Conservation (phyloP, 805 yeast species). For the Starmerella powellii region DNA sequence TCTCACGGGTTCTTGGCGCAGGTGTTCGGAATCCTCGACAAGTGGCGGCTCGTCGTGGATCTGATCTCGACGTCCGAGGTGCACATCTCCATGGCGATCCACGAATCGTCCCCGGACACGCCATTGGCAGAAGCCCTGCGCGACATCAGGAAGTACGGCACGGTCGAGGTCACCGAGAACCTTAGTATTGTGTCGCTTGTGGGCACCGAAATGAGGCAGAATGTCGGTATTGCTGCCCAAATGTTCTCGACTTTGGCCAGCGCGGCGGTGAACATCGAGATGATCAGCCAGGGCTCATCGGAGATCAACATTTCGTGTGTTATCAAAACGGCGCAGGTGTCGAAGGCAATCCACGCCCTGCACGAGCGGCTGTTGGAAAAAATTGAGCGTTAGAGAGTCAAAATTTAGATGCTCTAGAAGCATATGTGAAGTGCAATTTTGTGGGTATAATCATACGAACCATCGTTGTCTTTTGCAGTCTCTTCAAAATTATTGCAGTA, state of each 20-base stretch:
- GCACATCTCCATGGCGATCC: constrained; percentile 95
- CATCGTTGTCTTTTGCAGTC: no score
- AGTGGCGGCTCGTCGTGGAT: constrained; percentile 77
- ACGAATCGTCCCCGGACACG: constrained; percentile 47
- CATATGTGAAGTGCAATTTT: no score
- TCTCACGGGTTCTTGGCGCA: constrained; percentile 92
- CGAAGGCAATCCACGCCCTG: constrained; percentile 74
- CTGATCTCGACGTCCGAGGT: constrained; percentile 95
- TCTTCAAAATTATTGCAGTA: no score
- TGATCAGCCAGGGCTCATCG: constrained; percentile 97
- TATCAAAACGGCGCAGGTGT: constrained; percentile 67
- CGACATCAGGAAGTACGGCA: constrained; percentile 69
- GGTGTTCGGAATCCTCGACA: constrained; percentile 76
- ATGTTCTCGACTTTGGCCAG: constrained; percentile 92
- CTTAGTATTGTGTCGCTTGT: constrained; percentile 89
- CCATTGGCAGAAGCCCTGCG: constrained; percentile 59
- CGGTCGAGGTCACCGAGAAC: constrained; percentile 75
- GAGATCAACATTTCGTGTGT: constrained; percentile 96
- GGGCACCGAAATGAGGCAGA: constrained; percentile 94
- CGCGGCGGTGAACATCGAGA: constrained; percentile 84
- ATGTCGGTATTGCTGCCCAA: constrained; percentile 92
- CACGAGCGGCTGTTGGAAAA: constrained; percentile 53
- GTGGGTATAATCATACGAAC: no score
- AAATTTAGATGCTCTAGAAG: no score
- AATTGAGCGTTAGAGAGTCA: no score